These are phyloP conservation scores for Eucalyptus curtisii DNA, from an alignment of 345 rosid genomes.

Conservation along the genomic window DNA sequence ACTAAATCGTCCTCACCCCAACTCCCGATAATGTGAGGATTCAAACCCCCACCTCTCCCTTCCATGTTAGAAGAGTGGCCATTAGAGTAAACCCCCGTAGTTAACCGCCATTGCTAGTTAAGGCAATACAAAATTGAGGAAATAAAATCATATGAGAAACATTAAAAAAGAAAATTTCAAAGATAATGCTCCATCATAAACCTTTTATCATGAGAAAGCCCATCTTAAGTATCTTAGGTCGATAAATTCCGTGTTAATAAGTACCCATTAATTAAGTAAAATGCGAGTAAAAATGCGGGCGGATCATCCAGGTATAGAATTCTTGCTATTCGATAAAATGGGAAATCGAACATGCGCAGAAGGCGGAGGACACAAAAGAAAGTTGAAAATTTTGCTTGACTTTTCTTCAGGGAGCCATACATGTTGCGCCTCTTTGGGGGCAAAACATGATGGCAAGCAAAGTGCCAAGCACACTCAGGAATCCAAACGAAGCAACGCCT, in stretches of 20 bases:
- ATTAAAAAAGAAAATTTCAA: neutral
- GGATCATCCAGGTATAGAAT: neutral
- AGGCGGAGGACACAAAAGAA: neutral
- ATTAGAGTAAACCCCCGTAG: rapidly evolving
- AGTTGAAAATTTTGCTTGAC: neutral
- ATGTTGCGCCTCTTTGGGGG: neutral
- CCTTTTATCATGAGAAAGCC: neutral
- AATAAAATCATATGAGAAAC: neutral
- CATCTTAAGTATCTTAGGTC: neutral
- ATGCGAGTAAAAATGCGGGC: neutral
- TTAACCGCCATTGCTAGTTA: neutral
- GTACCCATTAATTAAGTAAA: neutral
- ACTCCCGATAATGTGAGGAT: rapidly evolving
- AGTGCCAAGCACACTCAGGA: neutral
- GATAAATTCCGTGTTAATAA: neutral
- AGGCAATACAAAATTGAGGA: neutral
- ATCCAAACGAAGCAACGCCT: neutral
- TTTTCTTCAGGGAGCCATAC: neutral
- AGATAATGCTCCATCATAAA: neutral
- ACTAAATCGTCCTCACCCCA: rapidly evolving
- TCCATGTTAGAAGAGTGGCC: rapidly evolving
- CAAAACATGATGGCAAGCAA: neutral
- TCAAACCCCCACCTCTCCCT: rapidly evolving
- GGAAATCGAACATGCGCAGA: neutral
- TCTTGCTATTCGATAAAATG: neutral